Evolutionary conservation across 176 grass and related monocot genomes (phyloP).

Genomic region (Elymus sibiricus): DNA sequence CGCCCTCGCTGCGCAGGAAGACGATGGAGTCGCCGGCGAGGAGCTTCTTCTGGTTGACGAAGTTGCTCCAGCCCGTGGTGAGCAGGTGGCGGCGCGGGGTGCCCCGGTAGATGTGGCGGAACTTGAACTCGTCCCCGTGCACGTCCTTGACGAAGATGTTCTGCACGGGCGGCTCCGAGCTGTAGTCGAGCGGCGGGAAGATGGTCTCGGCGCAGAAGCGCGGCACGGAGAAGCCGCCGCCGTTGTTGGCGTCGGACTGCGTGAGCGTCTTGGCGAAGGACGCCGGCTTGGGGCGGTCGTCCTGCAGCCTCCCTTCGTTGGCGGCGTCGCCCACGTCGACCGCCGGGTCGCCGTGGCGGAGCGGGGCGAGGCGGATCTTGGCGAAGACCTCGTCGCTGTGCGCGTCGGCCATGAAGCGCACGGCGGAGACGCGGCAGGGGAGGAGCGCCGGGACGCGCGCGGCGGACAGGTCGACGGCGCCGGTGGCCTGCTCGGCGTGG

Average conservation of each 20-base stretch:
- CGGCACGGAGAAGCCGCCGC: slow-evolving; percentile 84
- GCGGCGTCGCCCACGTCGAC: slow-evolving; percentile 33
- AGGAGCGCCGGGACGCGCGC: slow-evolving; percentile 42
- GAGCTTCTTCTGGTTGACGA: slow-evolving; percentile 85
- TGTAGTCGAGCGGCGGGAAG: slow-evolving; percentile 83
- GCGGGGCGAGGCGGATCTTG: slow-evolving; percentile 61
- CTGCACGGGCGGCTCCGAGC: slow-evolving; percentile 60
- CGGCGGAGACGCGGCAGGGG: slow-evolving; percentile 56
- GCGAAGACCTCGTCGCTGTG: slow-evolving; percentile 73
- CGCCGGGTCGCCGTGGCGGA: slow-evolving; percentile 29
- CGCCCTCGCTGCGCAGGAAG: slow-evolving; percentile 62
- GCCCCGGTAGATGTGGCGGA: slow-evolving; percentile 96
- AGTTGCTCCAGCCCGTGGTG: slow-evolving; percentile 88
- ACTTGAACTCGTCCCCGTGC: slow-evolving; percentile 77
- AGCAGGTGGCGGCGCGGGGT: slow-evolving; percentile 86
- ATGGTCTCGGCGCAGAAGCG: slow-evolving; percentile 86
- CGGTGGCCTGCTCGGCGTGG: slow-evolving; percentile 84
- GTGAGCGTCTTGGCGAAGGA: slow-evolving; percentile 92
- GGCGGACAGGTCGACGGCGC: slow-evolving; percentile 32
- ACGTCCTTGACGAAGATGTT: slow-evolving; percentile 61
- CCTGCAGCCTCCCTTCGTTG: neutral
- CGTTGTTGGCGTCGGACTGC: slow-evolving; percentile 94
- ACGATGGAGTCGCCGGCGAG: slow-evolving; percentile 80
- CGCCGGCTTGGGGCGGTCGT: slow-evolving; percentile 23
- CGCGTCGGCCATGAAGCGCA: slow-evolving; percentile 67